Evolutionary conservation across 169 alveolate species (phyloP).

Genomic region (Ichthyophthirius multifiliis): DNA sequence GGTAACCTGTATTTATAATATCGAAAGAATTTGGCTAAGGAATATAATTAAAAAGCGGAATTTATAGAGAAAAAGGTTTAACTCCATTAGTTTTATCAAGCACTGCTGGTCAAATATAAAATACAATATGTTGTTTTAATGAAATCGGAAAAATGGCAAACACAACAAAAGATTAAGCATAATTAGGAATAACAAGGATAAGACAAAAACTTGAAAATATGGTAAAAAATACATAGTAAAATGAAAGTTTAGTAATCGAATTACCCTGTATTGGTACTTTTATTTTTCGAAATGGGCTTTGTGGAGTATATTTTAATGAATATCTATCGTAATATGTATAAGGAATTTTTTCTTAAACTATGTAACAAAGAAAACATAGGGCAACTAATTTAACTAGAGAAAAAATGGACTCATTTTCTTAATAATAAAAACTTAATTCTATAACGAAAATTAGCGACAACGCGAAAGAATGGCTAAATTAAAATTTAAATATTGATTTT

Average conservation of each 20-base stretch:
- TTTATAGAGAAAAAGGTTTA: background rate
- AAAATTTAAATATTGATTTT: background rate
- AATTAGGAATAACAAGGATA: background rate
- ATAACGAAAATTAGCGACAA: too few species aligned
- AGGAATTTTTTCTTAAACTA: too few species aligned
- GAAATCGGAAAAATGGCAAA: background rate
- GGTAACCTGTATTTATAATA: background rate
- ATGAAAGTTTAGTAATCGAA: background rate
- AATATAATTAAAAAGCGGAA: background rate
- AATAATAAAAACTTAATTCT: too few species aligned
- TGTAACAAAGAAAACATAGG: too few species aligned
- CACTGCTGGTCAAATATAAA: background rate
- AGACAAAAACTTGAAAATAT: background rate
- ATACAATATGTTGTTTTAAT: background rate
- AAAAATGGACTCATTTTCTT: too few species aligned
- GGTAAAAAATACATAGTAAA: background rate
- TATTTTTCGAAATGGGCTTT: background rate
- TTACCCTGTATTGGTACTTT: conserved; percentile 1
- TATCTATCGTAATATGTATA: too few species aligned
- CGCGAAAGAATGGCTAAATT: background rate
- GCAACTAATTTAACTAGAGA: too few species aligned
- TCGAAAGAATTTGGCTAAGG: background rate
- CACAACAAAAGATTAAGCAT: background rate
- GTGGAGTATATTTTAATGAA: background rate
- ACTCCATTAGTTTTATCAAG: background rate